These are phyloP conservation scores for Xylariaceae sp. DNA, from an alignment of 2,329 filamentous ascomycete species.

Conservation along the genomic window DNA sequence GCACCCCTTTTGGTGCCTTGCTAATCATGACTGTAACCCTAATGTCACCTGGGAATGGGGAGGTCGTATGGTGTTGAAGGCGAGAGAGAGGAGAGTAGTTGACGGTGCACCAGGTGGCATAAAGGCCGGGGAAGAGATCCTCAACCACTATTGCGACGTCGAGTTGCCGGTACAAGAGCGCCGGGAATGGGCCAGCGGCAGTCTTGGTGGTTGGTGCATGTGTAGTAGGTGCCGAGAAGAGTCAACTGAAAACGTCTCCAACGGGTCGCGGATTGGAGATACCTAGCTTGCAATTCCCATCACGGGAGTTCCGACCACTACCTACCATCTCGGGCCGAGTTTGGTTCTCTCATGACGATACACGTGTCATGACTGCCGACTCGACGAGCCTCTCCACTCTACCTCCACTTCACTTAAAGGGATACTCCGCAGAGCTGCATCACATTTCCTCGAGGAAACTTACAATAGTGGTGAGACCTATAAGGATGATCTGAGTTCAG, in stretches of 20 bases:
- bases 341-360: slow-evolving; percentile 33
- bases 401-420: slow-evolving; percentile 13
- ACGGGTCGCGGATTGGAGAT: slow-evolving; percentile 16
- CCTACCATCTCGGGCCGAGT: slow-evolving; percentile 14
- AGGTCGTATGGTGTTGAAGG: slow-evolving; percentile 72
- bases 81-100: slow-evolving; percentile 59
- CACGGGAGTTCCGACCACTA: slow-evolving; percentile 4
- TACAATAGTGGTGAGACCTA: neutral
- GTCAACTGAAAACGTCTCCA: slow-evolving; percentile 41
- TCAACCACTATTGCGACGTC: slow-evolving; percentile 95
- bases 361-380: slow-evolving; percentile 32
- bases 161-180: slow-evolving; percentile 75
- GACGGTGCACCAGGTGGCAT: slow-evolving; percentile 62
- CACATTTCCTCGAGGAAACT: neutral
- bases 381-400: slow-evolving; percentile 9
- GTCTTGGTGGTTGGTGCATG: slow-evolving; percentile 85
- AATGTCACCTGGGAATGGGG: slow-evolving; percentile 96
- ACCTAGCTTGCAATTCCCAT: neutral
- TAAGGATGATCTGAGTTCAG: slow-evolving; percentile 3
- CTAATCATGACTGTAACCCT: slow-evolving; percentile 94
- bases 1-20: slow-evolving; percentile 93
- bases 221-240: slow-evolving; percentile 82
- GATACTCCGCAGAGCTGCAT: slow-evolving; percentile 5
- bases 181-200: slow-evolving; percentile 86
- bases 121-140: slow-evolving; percentile 77